Evolutionary conservation across 306 rosid species (phyloP).

Genomic region (Herpetospermum pedunculosum): DNA sequence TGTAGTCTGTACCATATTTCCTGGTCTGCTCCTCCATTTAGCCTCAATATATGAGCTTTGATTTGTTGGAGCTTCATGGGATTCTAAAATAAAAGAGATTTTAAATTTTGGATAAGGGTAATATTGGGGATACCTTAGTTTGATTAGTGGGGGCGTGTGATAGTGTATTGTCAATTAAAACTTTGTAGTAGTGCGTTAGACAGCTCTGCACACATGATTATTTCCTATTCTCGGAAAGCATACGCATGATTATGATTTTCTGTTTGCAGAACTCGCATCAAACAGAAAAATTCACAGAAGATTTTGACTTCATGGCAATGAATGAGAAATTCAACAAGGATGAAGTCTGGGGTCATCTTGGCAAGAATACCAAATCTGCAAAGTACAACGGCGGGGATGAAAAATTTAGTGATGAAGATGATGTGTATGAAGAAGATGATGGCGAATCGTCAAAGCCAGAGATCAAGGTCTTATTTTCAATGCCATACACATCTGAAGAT

Average conservation of each 20-base stretch:
- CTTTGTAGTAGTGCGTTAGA: neutral
- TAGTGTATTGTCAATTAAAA: neutral
- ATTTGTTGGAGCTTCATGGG: neutral
- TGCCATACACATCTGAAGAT: slow-evolving; percentile 5
- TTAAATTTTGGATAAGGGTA: neutral
- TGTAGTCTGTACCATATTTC: neutral
- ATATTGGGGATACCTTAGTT: neutral
- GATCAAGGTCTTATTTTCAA: slow-evolving; percentile 32
- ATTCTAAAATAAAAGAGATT: neutral
- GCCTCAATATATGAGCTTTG: neutral
- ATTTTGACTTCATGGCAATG: slow-evolving; percentile 91
- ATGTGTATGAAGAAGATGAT: slow-evolving; percentile 41
- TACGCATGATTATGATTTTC: slow-evolving; percentile 13
- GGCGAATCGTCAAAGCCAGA: slow-evolving; percentile 34
- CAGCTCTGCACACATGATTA: neutral
- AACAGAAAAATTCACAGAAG: slow-evolving; percentile 62
- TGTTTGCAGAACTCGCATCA: slow-evolving; percentile 51
- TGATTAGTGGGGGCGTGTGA: neutral
- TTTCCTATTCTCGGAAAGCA: neutral
- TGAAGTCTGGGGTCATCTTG: slow-evolving; percentile 98
- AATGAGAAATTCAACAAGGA: slow-evolving; percentile 97
- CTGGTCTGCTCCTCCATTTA: neutral
- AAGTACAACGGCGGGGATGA: slow-evolving; percentile 52
- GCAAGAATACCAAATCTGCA: slow-evolving; percentile 48
- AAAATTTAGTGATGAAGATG: slow-evolving; percentile 41